Evolutionary conservation across 2,329 filamentous ascomycete genomes (phyloP).

Genomic region (Trichoderma guizhouense): DNA sequence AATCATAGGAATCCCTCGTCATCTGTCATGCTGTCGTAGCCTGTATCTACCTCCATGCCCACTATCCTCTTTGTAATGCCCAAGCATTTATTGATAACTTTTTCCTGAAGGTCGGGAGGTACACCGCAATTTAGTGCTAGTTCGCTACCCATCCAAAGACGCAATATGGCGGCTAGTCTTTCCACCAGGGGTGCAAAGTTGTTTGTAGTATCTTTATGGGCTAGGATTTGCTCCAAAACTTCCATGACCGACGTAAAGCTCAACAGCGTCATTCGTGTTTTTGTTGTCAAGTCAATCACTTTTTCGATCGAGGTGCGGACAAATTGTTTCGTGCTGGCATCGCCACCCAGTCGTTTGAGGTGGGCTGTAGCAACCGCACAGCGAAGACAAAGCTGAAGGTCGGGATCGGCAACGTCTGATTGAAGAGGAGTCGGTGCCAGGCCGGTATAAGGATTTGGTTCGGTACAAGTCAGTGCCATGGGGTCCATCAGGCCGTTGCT

Average conservation of each 20-base stretch:
- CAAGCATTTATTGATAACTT: slow-evolving; percentile 55
- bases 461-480: slow-evolving; percentile 48
- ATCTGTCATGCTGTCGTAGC: slow-evolving; percentile 58
- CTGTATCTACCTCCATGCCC: slow-evolving; percentile 58
- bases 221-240: slow-evolving; percentile 52
- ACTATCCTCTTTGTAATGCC: slow-evolving; percentile 54
- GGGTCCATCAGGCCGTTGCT: slow-evolving; percentile 26
- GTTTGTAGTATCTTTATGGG: slow-evolving; percentile 46
- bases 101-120: slow-evolving; percentile 47
- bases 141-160: slow-evolving; percentile 58
- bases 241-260: slow-evolving; percentile 58
- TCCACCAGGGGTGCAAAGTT: slow-evolving; percentile 50
- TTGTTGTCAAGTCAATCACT: slow-evolving; percentile 43
- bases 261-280: slow-evolving; percentile 51
- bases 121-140: slow-evolving; percentile 51
- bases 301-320: slow-evolving; percentile 38
- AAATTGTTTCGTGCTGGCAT: background rate
- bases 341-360: slow-evolving; percentile 43
- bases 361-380: slow-evolving; percentile 46
- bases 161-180: slow-evolving; percentile 53
- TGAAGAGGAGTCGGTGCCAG: slow-evolving; percentile 34
- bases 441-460: slow-evolving; percentile 43
- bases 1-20: slow-evolving; percentile 31
- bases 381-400: slow-evolving; percentile 16
- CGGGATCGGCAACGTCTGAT: background rate